Evolutionary conservation across 1,284 basidiomycete species (phyloP), one percentile per base, ranked within the genome.

Genomic region (Ceratobasidium sp.): DNA sequence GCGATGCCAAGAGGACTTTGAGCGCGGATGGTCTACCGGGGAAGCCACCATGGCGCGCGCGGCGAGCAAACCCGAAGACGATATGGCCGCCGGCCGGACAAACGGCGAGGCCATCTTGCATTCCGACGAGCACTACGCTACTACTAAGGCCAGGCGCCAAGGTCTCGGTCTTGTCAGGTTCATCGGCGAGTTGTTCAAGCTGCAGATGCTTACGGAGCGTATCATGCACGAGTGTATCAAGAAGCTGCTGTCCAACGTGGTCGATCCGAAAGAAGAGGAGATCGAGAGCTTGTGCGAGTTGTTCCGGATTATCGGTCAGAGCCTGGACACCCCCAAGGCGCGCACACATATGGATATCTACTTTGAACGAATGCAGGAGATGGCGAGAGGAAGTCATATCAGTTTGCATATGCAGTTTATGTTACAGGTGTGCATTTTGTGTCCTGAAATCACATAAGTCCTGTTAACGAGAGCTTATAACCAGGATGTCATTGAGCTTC

Each of bases 141-240:
- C 94, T 23, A 94, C 97, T 85, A 98, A 98, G 88, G 96, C 96
- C 61, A 98, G 98, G 89, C 95, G 97, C 80, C 94, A 95, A 81
- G 96, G 97, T 85, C 92, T 99, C 33, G 97, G 97, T 89, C 90
- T 99, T 79, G 95, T 99, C 85, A 95, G 95, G 84, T 98, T 99
- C 87, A 98, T 99, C 81, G 97, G 97, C 82, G 97, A 99, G 87
- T 88, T 99, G 78, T 99, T 96, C 93, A 98, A 98, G 88, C 88
- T 98, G 52, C 93, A 93, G 85, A 97, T 98, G 95, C 88, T 98
- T n/a, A n/a, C n/a, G n/a, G n/a, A n/a, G n/a, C n/a, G n/a, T n/a
- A n/a, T n/a, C n/a, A n/a, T n/a, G n/a, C 94, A 96, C 86, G 92
- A 95, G 83, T 99, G n/a, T n/a, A n/a, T n/a, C n/a, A n/a, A n/a